phyloP scores from a whole-genome alignment of 1,284 basidiomycete species.

The Tilletia setariae region DNA sequence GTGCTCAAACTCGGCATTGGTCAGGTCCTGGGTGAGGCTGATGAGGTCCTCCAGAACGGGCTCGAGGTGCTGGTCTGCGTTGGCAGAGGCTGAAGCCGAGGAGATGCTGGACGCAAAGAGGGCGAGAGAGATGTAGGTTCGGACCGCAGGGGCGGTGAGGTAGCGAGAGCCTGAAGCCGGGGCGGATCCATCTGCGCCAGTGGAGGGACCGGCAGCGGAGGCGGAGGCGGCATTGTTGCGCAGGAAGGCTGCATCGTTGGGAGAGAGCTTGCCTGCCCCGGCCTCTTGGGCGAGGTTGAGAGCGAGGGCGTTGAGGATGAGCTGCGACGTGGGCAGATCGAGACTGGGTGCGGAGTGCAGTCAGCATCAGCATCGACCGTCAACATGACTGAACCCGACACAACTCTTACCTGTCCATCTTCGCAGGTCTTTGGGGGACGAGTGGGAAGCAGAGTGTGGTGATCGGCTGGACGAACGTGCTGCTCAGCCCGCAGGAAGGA shows the following conservation, averaged over 20 bases:
- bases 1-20: slow-evolving; percentile 36
- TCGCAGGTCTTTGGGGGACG: background rate
- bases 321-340: slow-evolving; percentile 70
- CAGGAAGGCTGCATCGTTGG: slow-evolving; percentile 28
- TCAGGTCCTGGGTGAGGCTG: slow-evolving; percentile 32
- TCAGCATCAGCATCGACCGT: background rate
- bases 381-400: background rate
- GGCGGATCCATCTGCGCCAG: background rate
- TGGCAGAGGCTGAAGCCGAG: slow-evolving; percentile 33
- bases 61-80: slow-evolving; percentile 35
- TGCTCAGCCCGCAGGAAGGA: no score
- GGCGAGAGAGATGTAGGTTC: slow-evolving; percentile 48
- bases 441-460: background rate
- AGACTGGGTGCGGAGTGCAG: slow-evolving; percentile 43
- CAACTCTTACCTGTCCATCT: slow-evolving; percentile 7
- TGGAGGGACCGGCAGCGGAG: slow-evolving; percentile 21
- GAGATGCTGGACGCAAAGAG: slow-evolving; percentile 49
- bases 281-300: slow-evolving; percentile 59
- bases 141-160: slow-evolving; percentile 34
- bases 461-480: background rate
- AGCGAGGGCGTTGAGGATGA: slow-evolving; percentile 76
- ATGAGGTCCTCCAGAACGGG: slow-evolving; percentile 42
- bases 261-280: slow-evolving; percentile 36
- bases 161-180: background rate
- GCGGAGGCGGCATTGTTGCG: slow-evolving; percentile 29